These are phyloP conservation scores for Claviceps citrina DNA, from an alignment of 2,329 filamentous ascomycete genomes.

Conservation along the genomic window DNA sequence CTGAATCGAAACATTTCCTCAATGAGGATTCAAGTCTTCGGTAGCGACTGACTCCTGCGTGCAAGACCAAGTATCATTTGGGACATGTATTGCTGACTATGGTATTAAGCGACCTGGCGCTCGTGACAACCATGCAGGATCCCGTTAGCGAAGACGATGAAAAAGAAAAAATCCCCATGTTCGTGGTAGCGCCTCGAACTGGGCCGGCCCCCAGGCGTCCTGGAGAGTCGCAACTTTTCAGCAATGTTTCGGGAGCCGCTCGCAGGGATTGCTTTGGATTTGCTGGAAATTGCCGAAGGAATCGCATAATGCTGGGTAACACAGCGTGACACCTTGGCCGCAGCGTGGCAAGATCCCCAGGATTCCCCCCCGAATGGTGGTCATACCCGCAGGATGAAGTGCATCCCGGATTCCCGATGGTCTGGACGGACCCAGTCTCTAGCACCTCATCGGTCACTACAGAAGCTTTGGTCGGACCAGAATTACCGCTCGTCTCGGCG, in stretches of 20 bases:
- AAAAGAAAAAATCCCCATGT: not conserved
- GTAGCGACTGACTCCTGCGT: not conserved
- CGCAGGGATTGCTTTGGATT: not conserved
- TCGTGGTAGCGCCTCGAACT: not conserved
- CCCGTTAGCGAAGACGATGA: not conserved
- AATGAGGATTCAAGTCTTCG: not conserved
- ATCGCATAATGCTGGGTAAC: not conserved
- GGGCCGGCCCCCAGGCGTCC: not conserved
- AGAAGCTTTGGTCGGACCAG: no score
- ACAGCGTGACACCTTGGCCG: not conserved
- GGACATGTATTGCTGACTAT: not conserved
- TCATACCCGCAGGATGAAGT: not conserved
- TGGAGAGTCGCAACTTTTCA: not conserved
- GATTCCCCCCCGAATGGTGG: not conserved
- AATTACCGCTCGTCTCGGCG: not conserved
- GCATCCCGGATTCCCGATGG: no score
- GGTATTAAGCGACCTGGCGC: slow-evolving; percentile 1
- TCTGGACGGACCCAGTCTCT: not conserved
- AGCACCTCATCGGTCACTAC: no score
- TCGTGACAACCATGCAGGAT: not conserved
- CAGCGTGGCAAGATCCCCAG: not conserved
- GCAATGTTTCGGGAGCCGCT: not conserved
- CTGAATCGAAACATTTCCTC: not conserved
- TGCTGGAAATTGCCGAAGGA: not conserved
- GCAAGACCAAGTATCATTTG: not conserved